phyloP scores from a whole-genome alignment of 2,329 filamentous ascomycete genomes.

The Aureobasidium subglaciale region DNA sequence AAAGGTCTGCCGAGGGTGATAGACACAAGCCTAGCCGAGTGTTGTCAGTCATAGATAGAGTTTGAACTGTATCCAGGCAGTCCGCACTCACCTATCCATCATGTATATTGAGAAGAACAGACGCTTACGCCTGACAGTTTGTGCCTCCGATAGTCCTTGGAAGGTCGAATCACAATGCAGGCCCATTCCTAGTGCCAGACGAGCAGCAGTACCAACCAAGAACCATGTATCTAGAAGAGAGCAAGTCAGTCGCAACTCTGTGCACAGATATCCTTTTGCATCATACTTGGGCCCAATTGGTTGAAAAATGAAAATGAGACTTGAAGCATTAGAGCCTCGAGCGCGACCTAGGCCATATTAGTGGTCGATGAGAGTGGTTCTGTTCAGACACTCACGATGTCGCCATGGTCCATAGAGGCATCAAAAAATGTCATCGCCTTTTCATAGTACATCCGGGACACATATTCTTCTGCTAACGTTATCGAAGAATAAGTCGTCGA shows the following conservation, averaged over 20 bases:
- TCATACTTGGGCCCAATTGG: constrained; percentile 35
- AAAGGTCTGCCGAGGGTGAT: constrained; percentile 40
- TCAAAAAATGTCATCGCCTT: constrained; percentile 40
- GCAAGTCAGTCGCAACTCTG: neutral
- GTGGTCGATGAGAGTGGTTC: neutral
- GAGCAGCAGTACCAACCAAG: constrained; percentile 38
- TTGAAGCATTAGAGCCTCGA: constrained; percentile 41
- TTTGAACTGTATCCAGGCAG: too few species aligned
- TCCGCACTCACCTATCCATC: constrained; percentile 41
- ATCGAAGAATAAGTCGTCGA: constrained; percentile 41
- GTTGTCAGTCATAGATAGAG: too few species aligned
- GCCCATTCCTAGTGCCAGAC: constrained; percentile 39
- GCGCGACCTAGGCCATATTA: constrained; percentile 24
- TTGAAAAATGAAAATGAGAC: constrained; percentile 46
- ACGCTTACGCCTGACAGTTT: constrained; percentile 30
- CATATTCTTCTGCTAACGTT: constrained; percentile 37
- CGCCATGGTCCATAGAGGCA: constrained; percentile 15
- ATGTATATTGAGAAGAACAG: constrained; percentile 44
- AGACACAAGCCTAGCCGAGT: constrained; percentile 32
- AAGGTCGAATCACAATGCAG: constrained; percentile 26
- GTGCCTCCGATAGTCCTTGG: constrained; percentile 30
- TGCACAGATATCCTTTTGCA: neutral
- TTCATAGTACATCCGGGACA: constrained; percentile 34
- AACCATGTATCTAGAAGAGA: constrained; percentile 36
- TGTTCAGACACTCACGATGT: constrained; percentile 18